Conservation (phyloP, 2,329 filamentous ascomycete genomes). For the Akanthomyces lecanii region DNA sequence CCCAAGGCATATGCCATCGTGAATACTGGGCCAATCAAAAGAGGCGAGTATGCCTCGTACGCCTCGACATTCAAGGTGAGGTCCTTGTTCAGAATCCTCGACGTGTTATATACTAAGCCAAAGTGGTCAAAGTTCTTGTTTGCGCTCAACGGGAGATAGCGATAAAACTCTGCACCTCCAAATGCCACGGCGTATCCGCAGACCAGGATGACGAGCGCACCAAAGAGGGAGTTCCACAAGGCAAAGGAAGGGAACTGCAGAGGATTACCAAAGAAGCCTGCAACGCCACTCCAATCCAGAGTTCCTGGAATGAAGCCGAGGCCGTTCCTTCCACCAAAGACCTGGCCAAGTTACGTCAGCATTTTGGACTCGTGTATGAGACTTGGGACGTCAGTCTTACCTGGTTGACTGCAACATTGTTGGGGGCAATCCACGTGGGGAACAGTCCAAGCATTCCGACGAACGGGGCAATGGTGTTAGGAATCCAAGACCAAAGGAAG, state of each 20-base stretch:
- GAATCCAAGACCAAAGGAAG: constrained; percentile 56
- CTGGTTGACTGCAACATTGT: constrained; percentile 50
- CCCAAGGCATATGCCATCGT: constrained; percentile 51
- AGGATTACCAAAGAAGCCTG: constrained; percentile 38
- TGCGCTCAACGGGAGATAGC: constrained; percentile 51
- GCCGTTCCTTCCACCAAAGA: constrained; percentile 51
- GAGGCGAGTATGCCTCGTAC: constrained; percentile 52
- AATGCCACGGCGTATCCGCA: constrained; percentile 49
- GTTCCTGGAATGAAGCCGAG: constrained; percentile 50
- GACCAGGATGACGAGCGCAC: constrained; percentile 45
- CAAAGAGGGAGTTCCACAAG: constrained; percentile 43
- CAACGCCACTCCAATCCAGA: constrained; percentile 39
- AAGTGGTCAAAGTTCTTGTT: constrained; percentile 56
- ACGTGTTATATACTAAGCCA: constrained; percentile 48
- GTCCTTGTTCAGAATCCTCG: constrained; percentile 45
- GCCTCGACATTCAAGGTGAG: constrained; percentile 46
- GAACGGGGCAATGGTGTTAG: constrained; percentile 54
- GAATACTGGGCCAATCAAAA: constrained; percentile 52
- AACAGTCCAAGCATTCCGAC: constrained; percentile 54
- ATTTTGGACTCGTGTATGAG: not conserved
- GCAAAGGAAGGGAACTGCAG: constrained; percentile 41
- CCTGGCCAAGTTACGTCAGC: constrained; percentile 5
- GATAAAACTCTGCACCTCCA: constrained; percentile 43
- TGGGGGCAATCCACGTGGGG: constrained; percentile 46
- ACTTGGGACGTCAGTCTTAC: not conserved